Conservation (phyloP, 176 grass and related monocot species). For the Zea luxurians region DNA sequence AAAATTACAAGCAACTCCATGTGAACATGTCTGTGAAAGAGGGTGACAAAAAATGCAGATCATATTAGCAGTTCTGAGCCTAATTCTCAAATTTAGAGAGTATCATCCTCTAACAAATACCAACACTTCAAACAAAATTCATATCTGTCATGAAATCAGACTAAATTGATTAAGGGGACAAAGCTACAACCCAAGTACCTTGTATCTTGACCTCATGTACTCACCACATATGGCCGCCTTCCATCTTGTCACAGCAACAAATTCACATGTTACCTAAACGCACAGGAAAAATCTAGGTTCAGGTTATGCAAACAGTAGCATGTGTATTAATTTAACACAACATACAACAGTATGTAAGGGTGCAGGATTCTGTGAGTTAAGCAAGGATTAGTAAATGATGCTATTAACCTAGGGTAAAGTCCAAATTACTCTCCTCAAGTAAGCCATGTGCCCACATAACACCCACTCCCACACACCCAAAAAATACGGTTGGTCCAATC, state of each 20-base stretch:
- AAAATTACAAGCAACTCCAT: conserved; percentile 84
- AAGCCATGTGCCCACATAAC: not conserved
- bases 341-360: not conserved
- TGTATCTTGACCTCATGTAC: conserved; percentile 92
- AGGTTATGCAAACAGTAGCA: conserved; percentile 28
- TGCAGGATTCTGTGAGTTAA: conserved; percentile 25
- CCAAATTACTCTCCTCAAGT: no score
- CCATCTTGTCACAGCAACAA: conserved; percentile 87
- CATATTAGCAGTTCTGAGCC: conserved; percentile 2
- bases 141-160: conserved; percentile 27
- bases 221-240: conserved; percentile 96
- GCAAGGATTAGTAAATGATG: conserved; percentile 1
- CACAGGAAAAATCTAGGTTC: conserved; percentile 12
- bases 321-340: not conserved
- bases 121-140: not conserved
- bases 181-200: conserved; percentile 53
- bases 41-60: conserved; percentile 28
- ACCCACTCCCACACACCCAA: not conserved
- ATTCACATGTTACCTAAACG: conserved; percentile 78
- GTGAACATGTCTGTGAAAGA: conserved; percentile 83
- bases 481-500: not conserved
- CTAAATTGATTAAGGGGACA: not conserved
- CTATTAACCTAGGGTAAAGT: not conserved
- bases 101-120: conserved; percentile 25
- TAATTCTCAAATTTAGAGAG: not conserved